phyloP scores from a whole-genome alignment of 208 protist genomes.

The Angomonas deanei region DNA sequence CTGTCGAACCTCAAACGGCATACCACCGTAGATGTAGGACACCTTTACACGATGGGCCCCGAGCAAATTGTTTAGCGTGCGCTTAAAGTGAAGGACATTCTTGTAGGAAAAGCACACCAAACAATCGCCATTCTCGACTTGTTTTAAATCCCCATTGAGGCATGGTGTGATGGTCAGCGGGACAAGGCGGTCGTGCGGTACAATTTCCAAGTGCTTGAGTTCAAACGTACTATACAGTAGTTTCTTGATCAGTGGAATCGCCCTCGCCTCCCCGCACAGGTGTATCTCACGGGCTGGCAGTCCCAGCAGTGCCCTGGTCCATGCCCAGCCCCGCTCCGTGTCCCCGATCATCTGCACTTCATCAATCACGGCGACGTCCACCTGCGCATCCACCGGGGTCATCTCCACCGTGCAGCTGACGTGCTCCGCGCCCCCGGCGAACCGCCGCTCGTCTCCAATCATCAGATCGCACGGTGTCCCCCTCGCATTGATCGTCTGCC shows the following conservation, averaged over 20 bases:
- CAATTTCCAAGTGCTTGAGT: constrained; percentile 34
- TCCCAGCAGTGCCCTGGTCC: constrained; percentile 92
- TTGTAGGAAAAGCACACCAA: constrained; percentile 82
- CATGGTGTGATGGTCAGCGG: constrained; percentile 43
- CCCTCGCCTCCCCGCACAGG: constrained; percentile 83
- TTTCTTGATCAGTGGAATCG: constrained; percentile 60
- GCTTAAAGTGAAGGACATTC: constrained; percentile 48
- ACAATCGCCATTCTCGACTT: constrained; percentile 77
- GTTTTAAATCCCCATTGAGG: constrained; percentile 27
- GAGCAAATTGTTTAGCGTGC: constrained; percentile 22
- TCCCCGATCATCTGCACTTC: constrained; percentile 94
- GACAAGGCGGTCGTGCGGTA: constrained; percentile 78
- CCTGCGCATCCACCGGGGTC: constrained; percentile 58
- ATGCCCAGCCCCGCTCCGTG: constrained; percentile 90
- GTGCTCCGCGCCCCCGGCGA: constrained; percentile 70
- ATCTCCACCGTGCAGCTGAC: constrained; percentile 91
- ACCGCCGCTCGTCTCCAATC: constrained; percentile 89
- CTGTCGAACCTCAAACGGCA: constrained; percentile 88
- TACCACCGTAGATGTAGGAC: constrained; percentile 89
- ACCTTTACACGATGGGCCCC: constrained; percentile 16
- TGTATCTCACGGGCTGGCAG: constrained; percentile 88
- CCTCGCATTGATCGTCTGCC: constrained; percentile 52
- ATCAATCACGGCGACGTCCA: constrained; percentile 91
- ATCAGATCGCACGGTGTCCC: constrained; percentile 85
- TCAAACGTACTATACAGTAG: constrained; percentile 73